phyloP scores from a whole-genome alignment of 306 rosid genomes.

The Inga laurina region DNA sequence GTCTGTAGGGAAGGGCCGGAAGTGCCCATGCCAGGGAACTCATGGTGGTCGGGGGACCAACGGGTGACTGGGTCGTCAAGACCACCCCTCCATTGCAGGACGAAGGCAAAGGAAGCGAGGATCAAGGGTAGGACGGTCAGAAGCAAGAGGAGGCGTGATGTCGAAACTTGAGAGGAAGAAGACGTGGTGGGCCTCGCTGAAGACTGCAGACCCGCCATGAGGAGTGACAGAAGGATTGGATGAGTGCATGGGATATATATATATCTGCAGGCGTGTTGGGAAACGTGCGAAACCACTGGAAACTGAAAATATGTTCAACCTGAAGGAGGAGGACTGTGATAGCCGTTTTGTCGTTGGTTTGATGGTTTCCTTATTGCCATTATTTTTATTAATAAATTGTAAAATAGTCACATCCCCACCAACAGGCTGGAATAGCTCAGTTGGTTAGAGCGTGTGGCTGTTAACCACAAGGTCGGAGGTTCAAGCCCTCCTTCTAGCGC shows the following conservation, averaged over 20 bases:
- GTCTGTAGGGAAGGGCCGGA: conserved; percentile 29
- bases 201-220: conserved; percentile 23
- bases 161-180: not conserved
- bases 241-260: conserved; percentile 10
- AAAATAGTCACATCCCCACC: accelerated
- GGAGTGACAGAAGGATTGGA: not conserved
- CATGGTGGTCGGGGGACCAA: conserved; percentile 20
- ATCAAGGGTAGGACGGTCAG: conserved; percentile 2
- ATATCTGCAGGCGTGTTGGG: not conserved
- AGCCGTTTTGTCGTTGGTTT: conserved; percentile 10
- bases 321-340: not conserved
- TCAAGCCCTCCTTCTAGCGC: conserved; percentile 24
- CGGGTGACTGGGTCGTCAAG: conserved; percentile 15
- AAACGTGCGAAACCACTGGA: not conserved
- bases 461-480: conserved; percentile 27
- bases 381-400: no score
- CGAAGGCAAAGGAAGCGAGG: conserved; percentile 19
- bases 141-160: conserved; percentile 13
- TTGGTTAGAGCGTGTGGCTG: conserved; percentile 23
- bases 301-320: conserved; percentile 16
- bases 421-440: conserved; percentile 15
- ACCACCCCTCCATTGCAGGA: conserved; percentile 22
- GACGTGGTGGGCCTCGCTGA: conserved; percentile 14
- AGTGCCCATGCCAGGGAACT: conserved; percentile 17
- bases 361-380: not conserved